phyloP scores from a whole-genome alignment of 352 stramenopile species.

The Phytophthora rubi region DNA sequence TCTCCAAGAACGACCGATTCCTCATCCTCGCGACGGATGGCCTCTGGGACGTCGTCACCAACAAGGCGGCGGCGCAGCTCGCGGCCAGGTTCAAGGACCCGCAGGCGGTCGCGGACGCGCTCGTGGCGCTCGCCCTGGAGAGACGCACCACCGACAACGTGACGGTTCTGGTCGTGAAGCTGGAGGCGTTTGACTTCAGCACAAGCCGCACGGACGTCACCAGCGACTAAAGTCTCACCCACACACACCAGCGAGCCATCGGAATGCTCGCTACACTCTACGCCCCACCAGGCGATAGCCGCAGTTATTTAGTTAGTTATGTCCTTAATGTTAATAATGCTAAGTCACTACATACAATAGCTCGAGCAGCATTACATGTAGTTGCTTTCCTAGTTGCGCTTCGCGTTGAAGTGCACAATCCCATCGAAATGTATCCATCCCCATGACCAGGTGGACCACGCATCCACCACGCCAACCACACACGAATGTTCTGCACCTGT shows the following conservation, averaged over 20 bases:
- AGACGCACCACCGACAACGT: conserved; percentile 77
- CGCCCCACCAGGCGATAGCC: conserved; percentile 5
- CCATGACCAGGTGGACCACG: too few species aligned
- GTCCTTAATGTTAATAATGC: conserved; percentile 30
- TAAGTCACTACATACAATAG: conserved; percentile 3
- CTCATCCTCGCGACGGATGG: conserved; percentile 85
- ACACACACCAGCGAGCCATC: conserved; percentile 9
- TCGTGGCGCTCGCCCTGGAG: conserved; percentile 65
- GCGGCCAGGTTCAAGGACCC: conserved; percentile 55
- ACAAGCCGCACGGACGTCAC: conserved; percentile 35
- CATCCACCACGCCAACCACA: too few species aligned
- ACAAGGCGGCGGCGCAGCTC: conserved; percentile 63
- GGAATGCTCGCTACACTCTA: conserved; percentile 16
- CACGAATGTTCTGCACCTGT: too few species aligned
- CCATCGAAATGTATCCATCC: too few species aligned
- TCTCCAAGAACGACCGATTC: conserved; percentile 68
- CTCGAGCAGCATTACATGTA: too few species aligned
- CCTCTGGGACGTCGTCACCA: conserved; percentile 87
- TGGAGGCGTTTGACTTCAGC: conserved; percentile 57
- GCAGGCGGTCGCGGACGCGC: conserved; percentile 62
- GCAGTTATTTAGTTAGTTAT: conserved; percentile 40
- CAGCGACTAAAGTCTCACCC: conserved; percentile 13
- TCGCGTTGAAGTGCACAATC: too few species aligned
- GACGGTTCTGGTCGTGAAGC: conserved; percentile 77
- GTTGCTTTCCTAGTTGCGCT: too few species aligned